A percentile compares a stretch with the other conserved stretches of the same genome.
Conservation (phyloP, 2,329 filamentous ascomycete genomes). For the Blastomyces gilchristii region DNA sequence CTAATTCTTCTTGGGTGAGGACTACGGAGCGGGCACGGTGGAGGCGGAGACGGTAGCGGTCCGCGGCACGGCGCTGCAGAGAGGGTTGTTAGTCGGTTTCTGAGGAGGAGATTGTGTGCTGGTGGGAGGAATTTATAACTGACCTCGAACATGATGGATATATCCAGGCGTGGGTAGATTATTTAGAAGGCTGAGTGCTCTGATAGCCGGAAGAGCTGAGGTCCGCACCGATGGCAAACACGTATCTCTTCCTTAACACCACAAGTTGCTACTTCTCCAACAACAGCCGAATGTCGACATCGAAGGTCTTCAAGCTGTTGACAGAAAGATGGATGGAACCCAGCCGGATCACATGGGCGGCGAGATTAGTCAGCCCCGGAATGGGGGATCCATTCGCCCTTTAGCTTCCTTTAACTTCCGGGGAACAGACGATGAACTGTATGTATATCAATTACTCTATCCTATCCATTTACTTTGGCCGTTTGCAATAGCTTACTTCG, state of each 20-base stretch:
- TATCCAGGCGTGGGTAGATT: neutral
- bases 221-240: too few relatives aligned
- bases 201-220: neutral
- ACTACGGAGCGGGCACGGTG: slow-evolving; percentile 78
- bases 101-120: neutral
- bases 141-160: slow-evolving; percentile 15
- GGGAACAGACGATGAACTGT: too few relatives aligned
- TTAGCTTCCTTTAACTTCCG: too few relatives aligned
- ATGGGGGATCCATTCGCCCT: too few relatives aligned
- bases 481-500: neutral
- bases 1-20: slow-evolving; percentile 72
- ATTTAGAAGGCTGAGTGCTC: neutral
- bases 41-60: slow-evolving; percentile 66
- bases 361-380: neutral
- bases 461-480: neutral
- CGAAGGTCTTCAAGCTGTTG: too few relatives aligned
- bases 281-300: too few relatives aligned
- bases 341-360: neutral
- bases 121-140: neutral
- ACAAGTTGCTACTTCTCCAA: too few relatives aligned
- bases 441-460: too few relatives aligned
- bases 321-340: too few relatives aligned
- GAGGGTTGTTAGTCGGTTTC: neutral
- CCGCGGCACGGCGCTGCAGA: slow-evolving; percentile 53
- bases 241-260: too few relatives aligned